Evolutionary conservation across 192 early-diverging fungal species (phyloP), one percentile per base, ranked within the genome.

Genomic region (Coemansia sp.): DNA sequence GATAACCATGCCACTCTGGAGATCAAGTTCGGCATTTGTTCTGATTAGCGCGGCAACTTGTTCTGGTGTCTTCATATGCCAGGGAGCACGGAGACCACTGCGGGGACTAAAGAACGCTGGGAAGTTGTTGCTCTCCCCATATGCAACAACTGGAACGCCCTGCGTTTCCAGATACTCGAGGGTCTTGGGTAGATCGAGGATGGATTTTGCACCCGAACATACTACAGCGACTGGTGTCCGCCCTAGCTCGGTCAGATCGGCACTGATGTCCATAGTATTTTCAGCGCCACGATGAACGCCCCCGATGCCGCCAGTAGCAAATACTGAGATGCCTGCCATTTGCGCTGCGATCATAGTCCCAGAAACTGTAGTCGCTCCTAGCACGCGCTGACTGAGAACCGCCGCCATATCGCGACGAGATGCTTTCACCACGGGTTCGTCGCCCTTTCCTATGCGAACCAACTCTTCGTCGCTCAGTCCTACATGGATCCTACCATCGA

Each of bases 301-400:
- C 38, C 97, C 97, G 57, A 98, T 97, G 6, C 96, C 97, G 19
- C 97, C 97, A 5, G 97, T 98, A 7, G 92, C 94, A 85, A 98
- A 98, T 0, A 98, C 78, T 32, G 70, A 65, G 56, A 98, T 98
- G 2, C 94, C 95, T 7, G 89, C 92, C 49, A 73, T 69, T 64
- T 93, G 85, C 4, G 97, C 95, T 5, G 90, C 84, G n/a, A 93
- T 57, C 89, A 96, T 93, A 0, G 95, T 98, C 6, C 88, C 88
- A 14, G 95, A 87, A 14, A 98, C 97, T 1, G 97, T 98, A 0
- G 97, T 98, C 6, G 93, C 89, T 0, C 96, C 96, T 3, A 86
- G 81, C 63, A 84, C 58, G 14, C 83, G 72, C 83, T 88, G 84
- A 44, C 88, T 82, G 49, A 93, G 78, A 14, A 94, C 93, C 22